Evolutionary conservation across 2,329 filamentous ascomycete genomes (phyloP), one percentile per base, ranked within the genome.

Genomic region (Chaetomium strumarium): DNA sequence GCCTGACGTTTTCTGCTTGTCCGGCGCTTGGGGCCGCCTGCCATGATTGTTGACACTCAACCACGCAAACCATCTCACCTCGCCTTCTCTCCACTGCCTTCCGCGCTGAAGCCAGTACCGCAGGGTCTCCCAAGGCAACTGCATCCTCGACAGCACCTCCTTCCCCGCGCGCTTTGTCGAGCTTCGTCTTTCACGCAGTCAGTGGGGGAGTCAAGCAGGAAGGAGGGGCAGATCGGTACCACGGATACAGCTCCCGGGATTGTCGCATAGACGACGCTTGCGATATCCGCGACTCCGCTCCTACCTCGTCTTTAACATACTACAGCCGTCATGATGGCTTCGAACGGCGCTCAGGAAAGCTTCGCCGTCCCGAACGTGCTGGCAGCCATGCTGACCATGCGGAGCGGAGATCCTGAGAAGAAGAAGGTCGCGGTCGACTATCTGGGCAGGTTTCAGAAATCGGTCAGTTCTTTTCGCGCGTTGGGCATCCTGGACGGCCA

Each of bases 391-490:
- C 81, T 85, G 67, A 93, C 91, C 58, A 96, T 99, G 91, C 85
- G 90, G 68, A 88, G 86, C 72, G 86, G 84, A 61, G 84, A 92
- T 66, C 81, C 86, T 65, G 80, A 86, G 67, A 97, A 97, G 76
- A 85, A 86, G 68, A 86, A 90, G 70, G 91, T 90, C 55, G 91
- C 96, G 67, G 66, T 68, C 62, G 84, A 92, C 68, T 99, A 86
- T 68, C 78, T 99, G 55, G 88, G 95, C 72, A 85, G 83, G 63
- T 99, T 97, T 72, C 93, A 99, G 80, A 99, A 99, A 82, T 97
- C 93, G 70, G 92, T 96, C 72, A 62, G 86, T 80, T 39, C 33
- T 37, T 49, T 45, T 44, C 54, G 40, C 40, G 33, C 44, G 17
- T 20, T 9, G 13, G 5, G 6, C 6, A 46, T 2, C 13, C 31